These are phyloP conservation scores for Sphaerobolus stellatus DNA, from an alignment of 1,284 basidiomycete genomes.

Conservation along the genomic window DNA sequence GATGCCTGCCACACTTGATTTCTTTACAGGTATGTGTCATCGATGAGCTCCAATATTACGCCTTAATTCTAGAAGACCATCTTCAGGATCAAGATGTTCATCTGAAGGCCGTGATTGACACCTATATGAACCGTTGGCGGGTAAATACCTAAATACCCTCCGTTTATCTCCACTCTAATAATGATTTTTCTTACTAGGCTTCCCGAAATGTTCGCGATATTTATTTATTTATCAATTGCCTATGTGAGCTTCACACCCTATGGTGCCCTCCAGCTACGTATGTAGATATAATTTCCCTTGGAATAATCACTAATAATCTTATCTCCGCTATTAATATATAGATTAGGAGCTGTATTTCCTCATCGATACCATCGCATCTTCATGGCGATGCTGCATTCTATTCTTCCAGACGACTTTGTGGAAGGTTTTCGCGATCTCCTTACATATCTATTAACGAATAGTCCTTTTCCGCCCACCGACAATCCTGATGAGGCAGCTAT, in stretches of 20 bases:
- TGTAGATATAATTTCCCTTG: constrained; percentile 19
- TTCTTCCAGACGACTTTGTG: constrained; percentile 9
- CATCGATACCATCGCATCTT: constrained; percentile 12
- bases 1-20: constrained; percentile 62
- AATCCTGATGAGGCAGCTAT: constrained; percentile 71
- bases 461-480: constrained; percentile 41
- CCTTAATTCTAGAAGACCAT: constrained; percentile 48
- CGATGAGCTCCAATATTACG: background rate
- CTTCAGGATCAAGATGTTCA: constrained; percentile 58
- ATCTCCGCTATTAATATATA: background rate
- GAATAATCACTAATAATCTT: background rate
- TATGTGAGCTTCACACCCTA: constrained; percentile 64
- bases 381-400: constrained; percentile 8
- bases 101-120: constrained; percentile 57
- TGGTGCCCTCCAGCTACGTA: constrained; percentile 64
- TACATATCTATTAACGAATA: constrained; percentile 6
- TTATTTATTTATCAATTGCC: constrained; percentile 44
- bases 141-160: constrained; percentile 35
- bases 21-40: constrained; percentile 55
- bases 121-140: constrained; percentile 59
- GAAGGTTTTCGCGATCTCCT: constrained; percentile 10
- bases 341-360: constrained; percentile 12
- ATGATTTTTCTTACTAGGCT: background rate
- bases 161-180: background rate
- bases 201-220: constrained; percentile 46